phyloP scores from a whole-genome alignment of 2,329 filamentous ascomycete species.

The Lachnellula occidentalis region DNA sequence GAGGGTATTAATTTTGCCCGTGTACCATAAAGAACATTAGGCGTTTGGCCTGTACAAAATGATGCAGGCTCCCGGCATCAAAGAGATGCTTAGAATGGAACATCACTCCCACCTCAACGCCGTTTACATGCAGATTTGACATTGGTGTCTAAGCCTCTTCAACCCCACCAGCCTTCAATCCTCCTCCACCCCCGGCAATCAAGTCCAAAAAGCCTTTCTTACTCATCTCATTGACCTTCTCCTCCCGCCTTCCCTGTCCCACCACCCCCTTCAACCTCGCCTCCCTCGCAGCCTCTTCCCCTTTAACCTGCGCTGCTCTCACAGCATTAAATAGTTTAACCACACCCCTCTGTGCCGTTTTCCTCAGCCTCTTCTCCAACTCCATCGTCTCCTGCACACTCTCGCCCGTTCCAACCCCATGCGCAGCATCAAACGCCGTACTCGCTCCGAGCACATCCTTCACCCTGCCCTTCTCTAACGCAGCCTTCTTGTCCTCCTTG shows the following conservation, averaged over 20 bases:
- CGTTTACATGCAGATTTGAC: constrained; percentile 4
- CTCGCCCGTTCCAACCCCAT: constrained; percentile 33
- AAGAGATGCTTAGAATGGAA: constrained; percentile 5
- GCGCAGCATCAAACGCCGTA: constrained; percentile 46
- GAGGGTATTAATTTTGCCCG: constrained; percentile 19
- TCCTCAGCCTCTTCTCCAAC: constrained; percentile 73
- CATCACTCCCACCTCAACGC: constrained; percentile 23
- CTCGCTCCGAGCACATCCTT: constrained; percentile 71
- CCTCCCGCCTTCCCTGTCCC: constrained; percentile 73
- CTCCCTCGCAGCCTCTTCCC: constrained; percentile 67
- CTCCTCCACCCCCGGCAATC: constrained; percentile 63
- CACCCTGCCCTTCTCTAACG: constrained; percentile 80
- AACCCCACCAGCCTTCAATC: constrained; percentile 52
- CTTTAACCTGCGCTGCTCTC: constrained; percentile 84
- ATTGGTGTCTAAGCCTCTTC: constrained; percentile 30
- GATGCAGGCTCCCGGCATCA: neutral
- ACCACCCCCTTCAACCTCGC: constrained; percentile 68
- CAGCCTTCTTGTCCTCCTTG: constrained; percentile 71
- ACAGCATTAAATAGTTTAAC: constrained; percentile 97
- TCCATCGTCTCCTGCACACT: constrained; percentile 55
- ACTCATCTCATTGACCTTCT: constrained; percentile 91
- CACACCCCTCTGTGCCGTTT: constrained; percentile 88
- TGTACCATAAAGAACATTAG: constrained; percentile 19
- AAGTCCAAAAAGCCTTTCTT: constrained; percentile 94
- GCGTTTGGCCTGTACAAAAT: constrained; percentile 14